A percentile compares a stretch with the other conserved stretches of the same genome.
These are phyloP conservation scores for Cladosporium sp. DNA, from an alignment of 2,329 filamentous ascomycete genomes.

Conservation along the genomic window DNA sequence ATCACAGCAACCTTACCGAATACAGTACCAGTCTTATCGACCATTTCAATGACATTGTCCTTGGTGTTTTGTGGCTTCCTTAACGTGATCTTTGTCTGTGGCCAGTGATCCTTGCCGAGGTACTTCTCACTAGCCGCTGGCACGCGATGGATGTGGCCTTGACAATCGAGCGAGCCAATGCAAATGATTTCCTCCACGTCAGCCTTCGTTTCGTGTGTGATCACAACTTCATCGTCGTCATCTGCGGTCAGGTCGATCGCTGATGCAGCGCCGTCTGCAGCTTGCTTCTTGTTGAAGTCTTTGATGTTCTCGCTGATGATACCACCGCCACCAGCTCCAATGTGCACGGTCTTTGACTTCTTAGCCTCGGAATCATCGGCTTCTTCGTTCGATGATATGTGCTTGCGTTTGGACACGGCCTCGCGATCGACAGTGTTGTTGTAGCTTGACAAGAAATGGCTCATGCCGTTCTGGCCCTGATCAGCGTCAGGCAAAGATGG, in stretches of 20 bases:
- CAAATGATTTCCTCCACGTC: conserved; percentile 20
- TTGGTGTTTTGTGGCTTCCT: conserved; percentile 49
- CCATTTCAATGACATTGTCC: conserved; percentile 58
- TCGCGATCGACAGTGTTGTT: conserved; percentile 69
- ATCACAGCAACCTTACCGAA: conserved; percentile 73
- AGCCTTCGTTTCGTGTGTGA: conserved; percentile 7
- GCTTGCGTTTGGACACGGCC: conserved; percentile 57
- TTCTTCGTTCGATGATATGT: conserved; percentile 48
- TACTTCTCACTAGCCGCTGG: conserved; percentile 17
- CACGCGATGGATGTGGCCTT: conserved; percentile 20
- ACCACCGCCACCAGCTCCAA: conserved; percentile 48
- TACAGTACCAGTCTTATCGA: conserved; percentile 65
- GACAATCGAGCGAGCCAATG: conserved; percentile 21
- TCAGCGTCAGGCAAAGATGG: conserved; percentile 15
- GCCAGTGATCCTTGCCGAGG: conserved; percentile 48
- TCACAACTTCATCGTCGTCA: conserved; percentile 22
- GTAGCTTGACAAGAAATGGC: conserved; percentile 67
- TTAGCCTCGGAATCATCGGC: conserved; percentile 21
- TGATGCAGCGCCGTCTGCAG: conserved; percentile 21
- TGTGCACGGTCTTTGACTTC: conserved; percentile 43
- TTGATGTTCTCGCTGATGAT: conserved; percentile 64
- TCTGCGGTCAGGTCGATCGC: conserved; percentile 49
- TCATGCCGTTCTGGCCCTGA: conserved; percentile 40
- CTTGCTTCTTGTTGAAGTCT: conserved; percentile 46
- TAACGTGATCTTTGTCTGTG: conserved; percentile 69